phyloP scores from a whole-genome alignment of 805 yeast species.

The Isabelozyma rhagii region DNA sequence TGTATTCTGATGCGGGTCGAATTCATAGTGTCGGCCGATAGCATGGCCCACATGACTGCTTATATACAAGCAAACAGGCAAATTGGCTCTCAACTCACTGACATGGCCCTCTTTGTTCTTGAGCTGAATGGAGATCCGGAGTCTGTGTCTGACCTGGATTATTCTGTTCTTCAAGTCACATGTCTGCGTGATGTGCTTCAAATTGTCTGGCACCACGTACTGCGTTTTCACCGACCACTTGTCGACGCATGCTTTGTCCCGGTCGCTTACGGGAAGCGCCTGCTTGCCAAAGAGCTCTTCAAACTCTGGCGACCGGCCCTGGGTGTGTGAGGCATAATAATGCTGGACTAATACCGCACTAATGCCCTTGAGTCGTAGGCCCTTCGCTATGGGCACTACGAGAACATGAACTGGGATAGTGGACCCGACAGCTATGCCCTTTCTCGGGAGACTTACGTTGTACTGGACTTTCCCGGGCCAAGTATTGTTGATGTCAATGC shows the following conservation, averaged over 20 bases:
- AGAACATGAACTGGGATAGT: slow-evolving; percentile 38
- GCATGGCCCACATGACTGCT: slow-evolving; percentile 38
- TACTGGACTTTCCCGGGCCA: slow-evolving; percentile 57
- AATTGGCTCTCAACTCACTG: slow-evolving; percentile 50
- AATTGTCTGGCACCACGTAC: slow-evolving; percentile 36
- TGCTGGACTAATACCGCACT: slow-evolving; percentile 27
- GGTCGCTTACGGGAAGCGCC: slow-evolving; percentile 15
- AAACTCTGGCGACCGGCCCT: slow-evolving; percentile 39
- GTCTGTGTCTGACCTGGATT: slow-evolving; percentile 43
- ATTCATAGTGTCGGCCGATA: slow-evolving; percentile 28
- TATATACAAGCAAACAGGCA: slow-evolving; percentile 44
- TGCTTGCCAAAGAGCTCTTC: slow-evolving; percentile 31
- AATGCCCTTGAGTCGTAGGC: slow-evolving; percentile 27
- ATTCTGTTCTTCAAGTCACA: slow-evolving; percentile 38
- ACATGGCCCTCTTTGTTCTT: slow-evolving; percentile 48
- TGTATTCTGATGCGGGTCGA: slow-evolving; percentile 25
- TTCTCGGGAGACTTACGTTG: slow-evolving; percentile 39
- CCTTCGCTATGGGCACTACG: slow-evolving; percentile 47
- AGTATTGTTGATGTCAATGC: slow-evolving; percentile 44
- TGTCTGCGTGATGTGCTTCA: slow-evolving; percentile 42
- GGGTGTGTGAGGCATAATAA: slow-evolving; percentile 29
- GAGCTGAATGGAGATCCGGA: slow-evolving; percentile 42
- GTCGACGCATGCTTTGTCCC: slow-evolving; percentile 26
- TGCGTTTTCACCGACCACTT: slow-evolving; percentile 45
- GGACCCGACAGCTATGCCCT: slow-evolving; percentile 48